Base-by-base conservation (phyloP, 352 stramenopile genomes). In the Blastocystis sp. region DNA sequence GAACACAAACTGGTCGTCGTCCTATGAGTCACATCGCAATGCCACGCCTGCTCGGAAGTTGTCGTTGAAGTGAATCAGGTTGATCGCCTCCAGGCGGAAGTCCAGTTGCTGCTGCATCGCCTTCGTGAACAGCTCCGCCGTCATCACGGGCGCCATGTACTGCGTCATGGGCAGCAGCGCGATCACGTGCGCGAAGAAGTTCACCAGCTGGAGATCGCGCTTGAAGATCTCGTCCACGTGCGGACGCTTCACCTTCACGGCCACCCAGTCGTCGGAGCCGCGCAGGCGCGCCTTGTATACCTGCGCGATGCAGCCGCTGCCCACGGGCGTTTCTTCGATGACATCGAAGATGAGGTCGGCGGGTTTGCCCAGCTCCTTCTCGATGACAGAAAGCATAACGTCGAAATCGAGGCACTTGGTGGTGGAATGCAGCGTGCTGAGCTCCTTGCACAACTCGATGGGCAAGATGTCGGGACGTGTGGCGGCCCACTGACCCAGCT, bases 401-500 rank as follows among this genome's bases (percentile, higher is more conserved):
- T 3, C 1, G 60, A 78, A 88, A 34, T 54, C n/a, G 52, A 88
- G 11, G 66, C 64, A 79, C 11, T 61, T 64, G 7, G 64, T 88
- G 10, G 64, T 76, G 1, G 68, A 65, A 62, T 88, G 62, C 7
- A 88, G 60, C 11, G 64, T 77, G 24, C 64, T 79, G 21, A 88
- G 65, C 54, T 78, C 34, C 9, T 42, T 19, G 48, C 78, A 88
- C 38, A 88, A 61, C 10, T 88, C 78, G 4, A 88, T 28, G 11
- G 78, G 78, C n/a, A 88, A 52, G 45, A 88, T 88, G 48, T 88
- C 78, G 11, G 78, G 78, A 61, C 78, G 78, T 14, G 78, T 88
- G 10, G 78, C 60, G 11, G 78, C 78, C 78, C 78, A 88, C 52
- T 88, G 78, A 11, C 78, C 78, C 28, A 88, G 34, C 66, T 88